These are phyloP conservation scores for Pichia sp. DNA, from an alignment of 1,139 yeast species.

Conservation along the genomic window DNA sequence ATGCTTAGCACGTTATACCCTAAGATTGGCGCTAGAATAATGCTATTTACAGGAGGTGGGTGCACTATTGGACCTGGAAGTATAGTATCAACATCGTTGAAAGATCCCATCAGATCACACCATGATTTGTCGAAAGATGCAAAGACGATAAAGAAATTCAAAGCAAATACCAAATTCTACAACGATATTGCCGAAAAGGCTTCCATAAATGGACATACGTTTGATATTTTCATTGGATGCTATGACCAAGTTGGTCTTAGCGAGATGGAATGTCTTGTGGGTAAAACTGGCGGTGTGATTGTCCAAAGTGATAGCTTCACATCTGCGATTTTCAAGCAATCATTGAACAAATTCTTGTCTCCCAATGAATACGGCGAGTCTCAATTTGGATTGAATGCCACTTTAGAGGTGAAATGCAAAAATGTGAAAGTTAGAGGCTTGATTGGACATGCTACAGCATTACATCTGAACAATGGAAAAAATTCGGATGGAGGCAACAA, in stretches of 20 bases:
- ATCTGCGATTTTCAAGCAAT: constrained; percentile 63
- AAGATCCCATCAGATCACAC: constrained; percentile 56
- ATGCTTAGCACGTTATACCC: constrained; percentile 45
- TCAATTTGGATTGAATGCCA: constrained; percentile 54
- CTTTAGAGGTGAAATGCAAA: constrained; percentile 50
- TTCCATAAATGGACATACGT: constrained; percentile 48
- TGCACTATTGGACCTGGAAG: constrained; percentile 56
- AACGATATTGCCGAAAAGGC: constrained; percentile 37
- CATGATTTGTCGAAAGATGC: constrained; percentile 49
- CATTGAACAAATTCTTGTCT: constrained; percentile 50
- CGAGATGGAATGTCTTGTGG: constrained; percentile 59
- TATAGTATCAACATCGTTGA: constrained; percentile 45
- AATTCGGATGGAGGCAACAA: constrained; percentile 12
- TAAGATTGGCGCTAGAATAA: constrained; percentile 54
- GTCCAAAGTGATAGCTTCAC: constrained; percentile 62
- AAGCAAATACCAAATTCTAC: constrained; percentile 42
- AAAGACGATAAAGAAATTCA: constrained; percentile 29
- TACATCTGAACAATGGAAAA: constrained; percentile 23
- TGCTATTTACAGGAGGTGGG: constrained; percentile 58
- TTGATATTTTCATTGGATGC: constrained; percentile 57
- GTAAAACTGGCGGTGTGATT: constrained; percentile 58
- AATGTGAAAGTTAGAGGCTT: constrained; percentile 54
- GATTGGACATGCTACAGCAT: constrained; percentile 52
- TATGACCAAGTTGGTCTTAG: constrained; percentile 64
- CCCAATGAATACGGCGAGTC: constrained; percentile 36